Evolutionary conservation across 2,329 filamentous ascomycete species (phyloP), one percentile per base, ranked within the genome.

Genomic region (Apiospora aurea): DNA sequence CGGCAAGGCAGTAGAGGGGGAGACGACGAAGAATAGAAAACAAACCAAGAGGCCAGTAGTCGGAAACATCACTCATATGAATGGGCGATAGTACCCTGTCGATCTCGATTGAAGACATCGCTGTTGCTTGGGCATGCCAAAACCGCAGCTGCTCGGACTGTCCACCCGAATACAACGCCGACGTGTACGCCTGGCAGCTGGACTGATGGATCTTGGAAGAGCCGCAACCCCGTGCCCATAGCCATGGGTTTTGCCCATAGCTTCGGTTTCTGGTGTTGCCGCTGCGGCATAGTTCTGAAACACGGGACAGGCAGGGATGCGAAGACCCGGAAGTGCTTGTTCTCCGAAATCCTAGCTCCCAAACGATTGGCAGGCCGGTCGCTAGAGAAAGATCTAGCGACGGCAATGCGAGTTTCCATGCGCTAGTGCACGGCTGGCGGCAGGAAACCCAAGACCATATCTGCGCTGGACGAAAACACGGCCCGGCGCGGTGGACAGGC

Each of bases 311-410:
- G 71, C 72, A 74, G 74, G 72, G 64, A 72, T 75, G 74, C 72
- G 75, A 76, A 76, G 70, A 75, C 73, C 73, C 78, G 78, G 78
- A 74, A 76, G n/a, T 70, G 70, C 76, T 73, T 72, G 57, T 64
- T 41, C 34, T 64, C 57, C 57, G 57, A 64, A 75, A 75, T 70
- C 73, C 75, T 77, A 77, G 77, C 71, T 70, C 76, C 75, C 74
- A 68, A 70, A 71, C 64, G 69, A 41, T 29, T 38, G 57, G 34
- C 57, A 64, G 29, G 41, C 57, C 57, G n/a, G 29, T 49, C 43
- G 24, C 57, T 38, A 53, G n/a, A 51, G 49, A 16, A 10, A 69
- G 34, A 57, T 21, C 68, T 57, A 69, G 68, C 46, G 46, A 69
- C 69, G 57, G 69, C 24, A 70, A 70, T 69, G 51, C 61, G 26